phyloP scores from a whole-genome alignment of 179 eudicot genomes.

The Gypsophila paniculata region DNA sequence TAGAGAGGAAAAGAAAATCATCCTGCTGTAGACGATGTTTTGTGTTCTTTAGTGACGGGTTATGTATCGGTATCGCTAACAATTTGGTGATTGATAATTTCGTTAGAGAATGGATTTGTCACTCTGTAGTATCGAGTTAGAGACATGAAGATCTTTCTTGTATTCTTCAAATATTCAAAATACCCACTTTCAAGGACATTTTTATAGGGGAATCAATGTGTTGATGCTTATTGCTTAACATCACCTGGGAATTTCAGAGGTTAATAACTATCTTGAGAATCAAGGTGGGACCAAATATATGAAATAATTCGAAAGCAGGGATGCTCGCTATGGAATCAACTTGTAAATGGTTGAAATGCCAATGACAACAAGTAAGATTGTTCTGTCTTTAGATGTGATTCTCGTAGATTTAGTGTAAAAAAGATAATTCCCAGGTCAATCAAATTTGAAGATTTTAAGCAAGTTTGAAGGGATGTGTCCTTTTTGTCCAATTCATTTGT shows the following conservation, averaged over 20 bases:
- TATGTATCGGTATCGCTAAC: background rate
- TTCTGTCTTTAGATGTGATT: slow-evolving; percentile 23
- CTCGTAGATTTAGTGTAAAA: slow-evolving; percentile 25
- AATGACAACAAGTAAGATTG: slow-evolving; percentile 7
- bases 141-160: slow-evolving; percentile 7
- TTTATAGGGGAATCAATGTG: slow-evolving; percentile 16
- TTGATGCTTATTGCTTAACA: background rate
- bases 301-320: slow-evolving; percentile 7
- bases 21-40: background rate
- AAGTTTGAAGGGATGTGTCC: background rate
- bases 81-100: background rate
- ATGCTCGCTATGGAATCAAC: slow-evolving; percentile 4
- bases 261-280: background rate
- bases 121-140: background rate
- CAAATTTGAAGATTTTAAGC: slow-evolving; percentile 13
- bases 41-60: background rate
- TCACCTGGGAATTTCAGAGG: background rate
- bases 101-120: background rate
- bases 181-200: background rate
- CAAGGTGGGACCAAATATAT: slow-evolving; percentile 1
- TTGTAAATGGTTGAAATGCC: background rate
- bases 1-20: background rate
- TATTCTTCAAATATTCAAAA: slow-evolving; percentile 12
- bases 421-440: slow-evolving; percentile 20
- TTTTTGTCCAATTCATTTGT: slow-evolving; percentile 7